phyloP scores from a whole-genome alignment of 768 basidiomycete genomes.

The Russula sp. region DNA sequence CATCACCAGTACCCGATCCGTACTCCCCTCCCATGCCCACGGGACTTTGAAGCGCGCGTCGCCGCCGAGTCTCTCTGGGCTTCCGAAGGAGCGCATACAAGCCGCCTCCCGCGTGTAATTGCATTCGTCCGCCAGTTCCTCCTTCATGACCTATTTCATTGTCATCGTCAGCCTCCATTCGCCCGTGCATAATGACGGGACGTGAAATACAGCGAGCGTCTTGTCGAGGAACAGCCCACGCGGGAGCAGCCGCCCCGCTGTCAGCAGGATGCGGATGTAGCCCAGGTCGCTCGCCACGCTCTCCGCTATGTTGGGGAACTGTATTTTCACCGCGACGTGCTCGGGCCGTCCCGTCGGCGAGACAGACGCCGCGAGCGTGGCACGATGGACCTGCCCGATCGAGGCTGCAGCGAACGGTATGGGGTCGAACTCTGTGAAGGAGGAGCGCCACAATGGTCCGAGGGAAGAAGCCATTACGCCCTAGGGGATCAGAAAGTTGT shows the following conservation, averaged over 20 bases:
- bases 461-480: conserved; percentile 70
- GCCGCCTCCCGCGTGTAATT: conserved; percentile 80
- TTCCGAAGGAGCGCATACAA: conserved; percentile 56
- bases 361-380: conserved; percentile 45
- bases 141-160: conserved; percentile 65
- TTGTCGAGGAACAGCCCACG: conserved; percentile 85
- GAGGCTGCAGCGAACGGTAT: conserved; percentile 93
- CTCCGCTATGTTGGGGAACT: conserved; percentile 86
- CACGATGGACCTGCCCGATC: conserved; percentile 91
- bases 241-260: conserved; percentile 74
- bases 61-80: conserved; percentile 39
- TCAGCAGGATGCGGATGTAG: conserved; percentile 77
- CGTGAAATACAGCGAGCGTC: conserved; percentile 54
- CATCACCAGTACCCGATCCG: conserved; percentile 82
- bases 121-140: conserved; percentile 89
- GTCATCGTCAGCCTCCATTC: not conserved
- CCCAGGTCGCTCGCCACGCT: conserved; percentile 85
- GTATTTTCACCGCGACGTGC: conserved; percentile 78
- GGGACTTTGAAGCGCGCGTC: conserved; percentile 77
- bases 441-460: conserved; percentile 62
- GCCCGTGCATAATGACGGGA: not conserved
- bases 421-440: conserved; percentile 71
- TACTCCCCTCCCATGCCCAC: conserved; percentile 78
- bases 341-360: conserved; percentile 51
- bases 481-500: conserved; percentile 25